Evolutionary conservation across 2,329 filamentous ascomycete species (phyloP).

Genomic region (Alternaria sp.): DNA sequence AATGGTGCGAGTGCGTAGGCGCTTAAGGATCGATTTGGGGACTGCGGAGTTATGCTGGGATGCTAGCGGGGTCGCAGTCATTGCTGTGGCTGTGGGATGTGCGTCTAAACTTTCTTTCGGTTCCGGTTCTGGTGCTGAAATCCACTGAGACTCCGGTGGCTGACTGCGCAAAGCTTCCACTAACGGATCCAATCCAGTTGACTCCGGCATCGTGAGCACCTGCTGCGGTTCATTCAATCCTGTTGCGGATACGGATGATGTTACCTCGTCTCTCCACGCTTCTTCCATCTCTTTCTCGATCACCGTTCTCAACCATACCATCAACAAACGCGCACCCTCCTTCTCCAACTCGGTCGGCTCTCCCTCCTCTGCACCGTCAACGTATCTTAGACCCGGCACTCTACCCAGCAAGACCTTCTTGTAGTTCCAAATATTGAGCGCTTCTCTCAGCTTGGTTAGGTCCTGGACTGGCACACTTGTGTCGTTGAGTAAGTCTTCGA

Average conservation of each 20-base stretch:
- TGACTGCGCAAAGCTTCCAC: neutral
- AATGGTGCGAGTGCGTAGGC: neutral
- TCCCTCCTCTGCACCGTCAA: slow-evolving; percentile 7
- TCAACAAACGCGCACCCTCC: slow-evolving; percentile 1
- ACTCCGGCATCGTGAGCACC: neutral
- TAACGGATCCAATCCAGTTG: neutral
- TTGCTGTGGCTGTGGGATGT: neutral
- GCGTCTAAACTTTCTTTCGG: neutral
- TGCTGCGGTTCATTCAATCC: neutral
- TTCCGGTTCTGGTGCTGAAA: neutral
- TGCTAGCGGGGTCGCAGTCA: neutral
- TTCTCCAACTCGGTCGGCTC: slow-evolving; percentile 12
- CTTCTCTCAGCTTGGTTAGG: slow-evolving; percentile 1
- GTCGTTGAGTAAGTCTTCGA: slow-evolving; percentile 6
- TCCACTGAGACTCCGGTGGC: neutral
- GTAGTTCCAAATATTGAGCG: slow-evolving; percentile 12
- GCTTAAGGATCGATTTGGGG: slow-evolving; percentile 14
- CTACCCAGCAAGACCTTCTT: slow-evolving; percentile 7
- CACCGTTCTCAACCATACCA: slow-evolving; percentile 2
- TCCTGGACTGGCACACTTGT: neutral
- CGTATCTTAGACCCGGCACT: slow-evolving; percentile 14
- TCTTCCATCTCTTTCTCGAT: slow-evolving; percentile 1
- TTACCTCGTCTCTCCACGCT: neutral
- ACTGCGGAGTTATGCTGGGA: neutral
- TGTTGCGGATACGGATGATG: neutral